Conservation (phyloP, 2,329 filamentous ascomycete genomes). For the Cercospora sesami region DNA sequence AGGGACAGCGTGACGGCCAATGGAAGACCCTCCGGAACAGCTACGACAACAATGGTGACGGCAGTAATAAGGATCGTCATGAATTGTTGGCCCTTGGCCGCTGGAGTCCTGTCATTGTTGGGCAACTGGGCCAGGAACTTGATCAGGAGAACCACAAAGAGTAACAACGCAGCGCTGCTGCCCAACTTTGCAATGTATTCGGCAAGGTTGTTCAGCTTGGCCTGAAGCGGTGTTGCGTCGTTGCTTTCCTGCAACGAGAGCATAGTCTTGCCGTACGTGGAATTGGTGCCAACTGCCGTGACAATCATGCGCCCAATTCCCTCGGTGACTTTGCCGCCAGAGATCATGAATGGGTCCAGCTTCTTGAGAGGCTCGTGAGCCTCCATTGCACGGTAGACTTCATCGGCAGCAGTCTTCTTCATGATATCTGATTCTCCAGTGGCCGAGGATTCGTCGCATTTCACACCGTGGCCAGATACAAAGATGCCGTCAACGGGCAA, state of each 20-base stretch:
- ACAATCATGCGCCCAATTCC: slow-evolving; percentile 75
- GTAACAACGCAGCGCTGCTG: slow-evolving; percentile 72
- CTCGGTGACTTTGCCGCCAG: slow-evolving; percentile 75
- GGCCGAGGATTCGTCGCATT: slow-evolving; percentile 72
- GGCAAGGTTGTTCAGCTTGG: slow-evolving; percentile 73
- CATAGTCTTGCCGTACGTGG: slow-evolving; percentile 73
- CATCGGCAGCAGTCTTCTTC: slow-evolving; percentile 64
- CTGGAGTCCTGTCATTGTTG: slow-evolving; percentile 55
- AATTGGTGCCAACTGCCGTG: slow-evolving; percentile 71
- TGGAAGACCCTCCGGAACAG: slow-evolving; percentile 66
- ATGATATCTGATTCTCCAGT: slow-evolving; percentile 75
- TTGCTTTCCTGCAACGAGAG: slow-evolving; percentile 75
- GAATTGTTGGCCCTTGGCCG: slow-evolving; percentile 73
- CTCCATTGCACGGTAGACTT: slow-evolving; percentile 66
- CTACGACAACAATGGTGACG: slow-evolving; percentile 68
- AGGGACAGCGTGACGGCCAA: slow-evolving; percentile 68
- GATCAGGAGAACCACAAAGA: slow-evolving; percentile 85
- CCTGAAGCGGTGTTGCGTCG: slow-evolving; percentile 75
- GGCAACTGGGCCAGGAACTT: slow-evolving; percentile 74
- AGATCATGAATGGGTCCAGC: slow-evolving; percentile 82
- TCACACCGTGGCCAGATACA: slow-evolving; percentile 66
- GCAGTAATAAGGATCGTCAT: slow-evolving; percentile 64
- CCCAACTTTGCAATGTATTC: slow-evolving; percentile 78
- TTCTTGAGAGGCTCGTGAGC: slow-evolving; percentile 64
- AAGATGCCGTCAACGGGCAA: slow-evolving; percentile 72